Percentiles rank a stretch among this genome's conserved stretches.
phyloP scores from a whole-genome alignment of 2,329 filamentous ascomycete species.

The Colletotrichum caudatum region DNA sequence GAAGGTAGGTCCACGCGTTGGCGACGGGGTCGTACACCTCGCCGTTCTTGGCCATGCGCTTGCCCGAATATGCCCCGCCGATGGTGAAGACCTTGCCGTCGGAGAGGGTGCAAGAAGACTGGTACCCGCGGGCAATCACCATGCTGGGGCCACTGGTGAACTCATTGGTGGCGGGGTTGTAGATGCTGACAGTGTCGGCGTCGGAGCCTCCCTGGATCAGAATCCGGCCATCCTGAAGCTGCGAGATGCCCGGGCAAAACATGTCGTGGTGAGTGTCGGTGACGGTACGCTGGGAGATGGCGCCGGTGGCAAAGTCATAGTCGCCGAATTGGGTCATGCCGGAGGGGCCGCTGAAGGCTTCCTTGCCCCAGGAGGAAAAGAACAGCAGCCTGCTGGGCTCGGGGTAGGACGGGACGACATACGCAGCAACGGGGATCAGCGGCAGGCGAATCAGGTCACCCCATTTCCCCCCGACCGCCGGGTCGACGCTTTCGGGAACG shows the following conservation, averaged over 20 bases:
- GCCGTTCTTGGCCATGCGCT: constrained; percentile 63
- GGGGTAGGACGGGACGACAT: constrained; percentile 46
- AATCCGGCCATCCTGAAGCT: constrained; percentile 61
- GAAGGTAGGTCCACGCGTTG: constrained; percentile 61
- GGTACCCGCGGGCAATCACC: constrained; percentile 64
- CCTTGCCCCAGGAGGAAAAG: constrained; percentile 46
- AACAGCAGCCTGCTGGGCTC: constrained; percentile 45
- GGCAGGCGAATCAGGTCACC: constrained; percentile 46
- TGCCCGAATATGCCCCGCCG: constrained; percentile 66
- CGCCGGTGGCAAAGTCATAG: constrained; percentile 44
- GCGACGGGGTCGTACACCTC: constrained; percentile 63
- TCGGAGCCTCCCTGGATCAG: constrained; percentile 67
- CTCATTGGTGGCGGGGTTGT: constrained; percentile 52
- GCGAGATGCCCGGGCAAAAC: constrained; percentile 68
- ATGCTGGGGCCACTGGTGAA: constrained; percentile 58
- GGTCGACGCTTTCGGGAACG: constrained; percentile 41
- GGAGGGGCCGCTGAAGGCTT: constrained; percentile 44
- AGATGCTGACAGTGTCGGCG: constrained; percentile 62
- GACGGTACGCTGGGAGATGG: constrained; percentile 50
- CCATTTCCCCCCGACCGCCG: constrained; percentile 45
- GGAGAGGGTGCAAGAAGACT: constrained; percentile 62
- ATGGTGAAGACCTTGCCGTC: constrained; percentile 69
- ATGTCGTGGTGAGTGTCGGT: constrained; percentile 63
- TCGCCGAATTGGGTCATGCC: constrained; percentile 44
- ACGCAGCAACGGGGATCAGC: constrained; percentile 47